A percentile compares a stretch with the other conserved stretches of the same genome.
phyloP scores from a whole-genome alignment of 164 flowering plant genomes.

The Liriodendron chinense region DNA sequence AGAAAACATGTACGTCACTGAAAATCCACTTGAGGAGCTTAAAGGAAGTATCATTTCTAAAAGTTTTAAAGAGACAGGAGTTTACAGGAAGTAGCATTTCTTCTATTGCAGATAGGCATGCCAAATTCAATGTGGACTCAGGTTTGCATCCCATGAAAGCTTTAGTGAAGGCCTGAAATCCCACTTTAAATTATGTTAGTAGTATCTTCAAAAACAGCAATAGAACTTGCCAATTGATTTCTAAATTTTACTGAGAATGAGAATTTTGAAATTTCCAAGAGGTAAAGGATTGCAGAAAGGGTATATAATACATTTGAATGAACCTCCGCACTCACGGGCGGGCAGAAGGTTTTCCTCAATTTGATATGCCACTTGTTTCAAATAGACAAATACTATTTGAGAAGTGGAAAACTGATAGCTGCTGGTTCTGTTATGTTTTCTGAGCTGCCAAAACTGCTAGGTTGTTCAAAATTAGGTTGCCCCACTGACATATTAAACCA shows the following conservation, averaged over 20 bases:
- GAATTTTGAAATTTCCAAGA: neutral
- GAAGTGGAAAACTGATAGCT: neutral
- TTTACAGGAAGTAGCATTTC: conserved; percentile 78
- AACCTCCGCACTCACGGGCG: neutral
- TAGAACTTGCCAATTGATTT: neutral
- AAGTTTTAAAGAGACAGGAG: neutral
- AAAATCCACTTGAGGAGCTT: neutral
- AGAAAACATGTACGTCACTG: neutral
- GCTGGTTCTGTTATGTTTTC: neutral
- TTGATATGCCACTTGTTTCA: neutral
- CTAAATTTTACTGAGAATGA: neutral
- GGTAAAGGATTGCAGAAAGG: neutral
- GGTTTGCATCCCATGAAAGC: conserved; percentile 54
- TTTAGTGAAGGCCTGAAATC: conserved; percentile 73
- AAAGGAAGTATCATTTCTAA: neutral
- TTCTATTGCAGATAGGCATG: conserved; percentile 64
- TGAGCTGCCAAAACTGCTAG: neutral
- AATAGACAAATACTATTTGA: neutral
- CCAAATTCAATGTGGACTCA: conserved; percentile 58
- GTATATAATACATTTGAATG: neutral
- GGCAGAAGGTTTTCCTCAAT: neutral
- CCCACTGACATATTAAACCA: too few relatives aligned
- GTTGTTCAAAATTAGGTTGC: neutral
- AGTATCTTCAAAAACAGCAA: neutral
- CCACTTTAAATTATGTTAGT: neutral